These are phyloP conservation scores for Fraxinus velutina DNA, from an alignment of 305 asterid genomes.

Conservation along the genomic window DNA sequence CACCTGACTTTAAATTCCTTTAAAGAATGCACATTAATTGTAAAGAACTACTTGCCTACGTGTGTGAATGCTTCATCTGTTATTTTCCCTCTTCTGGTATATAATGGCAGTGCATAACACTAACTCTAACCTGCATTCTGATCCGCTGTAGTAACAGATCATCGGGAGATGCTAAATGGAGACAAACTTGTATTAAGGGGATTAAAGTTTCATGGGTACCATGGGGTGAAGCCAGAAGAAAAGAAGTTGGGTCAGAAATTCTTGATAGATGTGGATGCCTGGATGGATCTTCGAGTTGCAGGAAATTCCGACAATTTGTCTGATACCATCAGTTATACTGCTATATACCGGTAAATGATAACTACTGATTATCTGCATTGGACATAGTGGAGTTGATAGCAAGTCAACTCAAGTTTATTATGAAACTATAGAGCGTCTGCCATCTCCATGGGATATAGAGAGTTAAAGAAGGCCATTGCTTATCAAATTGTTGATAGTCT, in stretches of 20 bases:
- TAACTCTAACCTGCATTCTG: background rate
- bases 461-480: background rate
- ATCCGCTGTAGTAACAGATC: slow-evolving; percentile 24
- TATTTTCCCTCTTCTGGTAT: background rate
- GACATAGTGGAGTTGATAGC: slow-evolving; percentile 3
- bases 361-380: background rate
- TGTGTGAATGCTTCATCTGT: background rate
- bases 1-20: background rate
- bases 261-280: slow-evolving; percentile 78
- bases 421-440: background rate
- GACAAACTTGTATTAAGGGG: slow-evolving; percentile 95
- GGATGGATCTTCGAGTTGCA: slow-evolving; percentile 85
- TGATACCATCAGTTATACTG: slow-evolving; percentile 80
- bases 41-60: background rate
- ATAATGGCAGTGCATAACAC: background rate
- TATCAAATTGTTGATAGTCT: background rate
- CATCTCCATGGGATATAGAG: background rate
- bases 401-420: background rate
- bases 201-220: slow-evolving; percentile 81
- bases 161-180: slow-evolving; percentile 39
- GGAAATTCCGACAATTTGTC: slow-evolving; percentile 60
- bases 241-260: slow-evolving; percentile 80
- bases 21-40: background rate
- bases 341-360: slow-evolving; percentile 59
- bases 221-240: slow-evolving; percentile 87